Conservation (phyloP, 148 eudicot species). For the Camellia lanceoleosa region DNA sequence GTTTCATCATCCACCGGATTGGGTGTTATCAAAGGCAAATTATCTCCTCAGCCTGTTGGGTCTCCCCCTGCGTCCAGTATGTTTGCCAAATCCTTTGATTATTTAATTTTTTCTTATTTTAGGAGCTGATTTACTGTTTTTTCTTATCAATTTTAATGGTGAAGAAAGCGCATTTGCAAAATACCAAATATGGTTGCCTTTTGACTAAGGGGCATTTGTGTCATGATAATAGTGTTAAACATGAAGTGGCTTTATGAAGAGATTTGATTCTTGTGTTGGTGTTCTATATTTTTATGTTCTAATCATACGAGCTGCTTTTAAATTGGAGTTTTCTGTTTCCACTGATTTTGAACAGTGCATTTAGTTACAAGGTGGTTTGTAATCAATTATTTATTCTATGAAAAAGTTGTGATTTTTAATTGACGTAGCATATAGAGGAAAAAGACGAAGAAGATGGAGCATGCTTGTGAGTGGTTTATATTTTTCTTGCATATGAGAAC, state of each 20-base stretch:
- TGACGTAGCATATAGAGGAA: not conserved
- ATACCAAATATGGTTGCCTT: too few relatives aligned
- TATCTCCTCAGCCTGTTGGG: slow-evolving; percentile 64
- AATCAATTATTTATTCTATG: not conserved
- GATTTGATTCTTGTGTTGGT: too few relatives aligned
- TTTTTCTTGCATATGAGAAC: not conserved
- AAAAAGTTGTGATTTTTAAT: too few relatives aligned
- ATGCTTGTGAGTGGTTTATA: not conserved
- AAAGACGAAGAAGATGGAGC: not conserved
- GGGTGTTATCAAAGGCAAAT: slow-evolving; percentile 37
- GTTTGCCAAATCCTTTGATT: slow-evolving; percentile 18
- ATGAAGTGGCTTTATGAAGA: too few relatives aligned
- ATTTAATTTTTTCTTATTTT: not conserved
- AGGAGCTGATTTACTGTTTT: not conserved
- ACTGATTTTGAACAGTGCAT: too few relatives aligned
- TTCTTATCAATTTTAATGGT: not conserved
- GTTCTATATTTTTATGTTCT: too few relatives aligned
- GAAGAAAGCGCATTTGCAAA: too few relatives aligned
- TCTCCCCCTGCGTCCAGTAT: slow-evolving; percentile 87
- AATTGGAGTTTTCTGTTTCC: not conserved
- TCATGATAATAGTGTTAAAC: too few relatives aligned
- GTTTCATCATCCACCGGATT: slow-evolving; percentile 73
- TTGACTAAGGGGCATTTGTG: too few relatives aligned
- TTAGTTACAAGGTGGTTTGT: not conserved
- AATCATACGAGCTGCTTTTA: too few relatives aligned